Conservation (phyloP, 495 filamentous ascomycete species). For the Neurospora intermedia region DNA sequence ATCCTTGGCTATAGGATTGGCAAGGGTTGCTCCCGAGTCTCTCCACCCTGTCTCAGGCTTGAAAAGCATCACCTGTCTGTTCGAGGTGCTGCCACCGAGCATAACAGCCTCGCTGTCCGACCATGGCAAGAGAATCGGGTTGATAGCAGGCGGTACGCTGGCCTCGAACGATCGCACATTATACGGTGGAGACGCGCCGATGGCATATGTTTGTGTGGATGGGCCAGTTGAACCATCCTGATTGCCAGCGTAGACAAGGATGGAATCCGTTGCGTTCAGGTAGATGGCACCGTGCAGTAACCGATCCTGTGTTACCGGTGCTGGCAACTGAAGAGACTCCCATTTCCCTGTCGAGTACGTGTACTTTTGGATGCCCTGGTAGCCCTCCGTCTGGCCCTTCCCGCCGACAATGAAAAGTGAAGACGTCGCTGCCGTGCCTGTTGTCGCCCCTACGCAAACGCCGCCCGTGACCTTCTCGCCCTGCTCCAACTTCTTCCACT, state of each 20-base stretch:
- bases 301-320: conserved; percentile 53
- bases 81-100: conserved; percentile 60
- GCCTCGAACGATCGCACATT: conserved; percentile 42
- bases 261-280: conserved; percentile 54
- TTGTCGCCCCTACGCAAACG: conserved; percentile 63
- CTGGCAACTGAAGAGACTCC: conserved; percentile 50
- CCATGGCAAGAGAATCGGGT: conserved; percentile 71
- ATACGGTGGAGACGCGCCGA: conserved; percentile 53
- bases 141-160: conserved; percentile 47
- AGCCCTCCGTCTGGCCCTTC: conserved; percentile 40
- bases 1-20: conserved; percentile 44
- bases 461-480: conserved; percentile 61
- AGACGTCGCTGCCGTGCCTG: conserved; percentile 37
- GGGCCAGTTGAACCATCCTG: conserved; percentile 41
- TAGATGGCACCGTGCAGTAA: conserved; percentile 67
- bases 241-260: conserved; percentile 74
- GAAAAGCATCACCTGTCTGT: conserved; percentile 59
- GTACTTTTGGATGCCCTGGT: conserved; percentile 75
- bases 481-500: conserved; percentile 55
- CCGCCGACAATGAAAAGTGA: conserved; percentile 84
- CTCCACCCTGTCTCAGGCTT: conserved; percentile 45
- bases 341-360: conserved; percentile 67
- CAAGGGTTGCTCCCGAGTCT: conserved; percentile 49
- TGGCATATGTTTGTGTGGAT: conserved; percentile 67
- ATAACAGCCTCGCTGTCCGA: conserved; percentile 59